Percentiles rank a stretch among this genome's conserved stretches.
phyloP scores from a whole-genome alignment of 2,329 filamentous ascomycete genomes.

The Xylogone sp. region DNA sequence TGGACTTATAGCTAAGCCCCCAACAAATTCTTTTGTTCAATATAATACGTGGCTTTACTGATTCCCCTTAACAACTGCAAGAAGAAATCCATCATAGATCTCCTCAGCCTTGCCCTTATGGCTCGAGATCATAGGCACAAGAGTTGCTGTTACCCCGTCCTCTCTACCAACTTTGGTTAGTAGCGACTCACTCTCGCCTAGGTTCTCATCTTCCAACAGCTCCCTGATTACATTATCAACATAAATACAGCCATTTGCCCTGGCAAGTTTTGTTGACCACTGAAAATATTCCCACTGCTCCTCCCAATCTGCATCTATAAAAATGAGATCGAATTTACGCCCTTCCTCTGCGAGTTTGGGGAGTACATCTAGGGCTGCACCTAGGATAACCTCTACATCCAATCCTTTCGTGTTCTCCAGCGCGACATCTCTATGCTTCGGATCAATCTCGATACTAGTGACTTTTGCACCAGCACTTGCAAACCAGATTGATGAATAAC shows the following conservation, averaged over 20 bases:
- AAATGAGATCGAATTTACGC: conserved; percentile 44
- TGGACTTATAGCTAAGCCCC: too few species aligned
- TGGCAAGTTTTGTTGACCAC: conserved; percentile 36
- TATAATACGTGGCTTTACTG: too few species aligned
- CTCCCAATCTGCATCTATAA: conserved; percentile 49
- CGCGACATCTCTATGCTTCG: conserved; percentile 42
- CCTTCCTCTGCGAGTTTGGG: conserved; percentile 36
- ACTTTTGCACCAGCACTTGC: conserved; percentile 37
- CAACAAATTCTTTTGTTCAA: too few species aligned
- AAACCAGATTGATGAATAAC: conserved; percentile 51
- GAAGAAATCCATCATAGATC: conserved; percentile 19
- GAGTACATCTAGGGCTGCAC: conserved; percentile 37
- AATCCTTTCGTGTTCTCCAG: conserved; percentile 40
- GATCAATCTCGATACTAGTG: conserved; percentile 47
- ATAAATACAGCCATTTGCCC: conserved; percentile 37
- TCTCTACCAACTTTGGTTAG: conserved; percentile 15
- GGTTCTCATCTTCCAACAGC: conserved; percentile 27
- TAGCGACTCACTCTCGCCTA: conserved; percentile 16
- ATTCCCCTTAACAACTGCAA: conserved; percentile 13
- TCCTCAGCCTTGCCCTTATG: conserved; percentile 7
- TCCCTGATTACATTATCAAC: conserved; percentile 48
- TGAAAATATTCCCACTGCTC: conserved; percentile 48
- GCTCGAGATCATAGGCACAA: conserved; percentile 13
- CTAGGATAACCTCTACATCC: conserved; percentile 40
- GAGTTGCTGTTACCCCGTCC: conserved; percentile 16